A percentile compares a stretch with the other conserved stretches of the same genome.
Evolutionary conservation across 2,329 filamentous ascomycete species (phyloP).

Genomic region (Phaeophleospora eucalypticola): DNA sequence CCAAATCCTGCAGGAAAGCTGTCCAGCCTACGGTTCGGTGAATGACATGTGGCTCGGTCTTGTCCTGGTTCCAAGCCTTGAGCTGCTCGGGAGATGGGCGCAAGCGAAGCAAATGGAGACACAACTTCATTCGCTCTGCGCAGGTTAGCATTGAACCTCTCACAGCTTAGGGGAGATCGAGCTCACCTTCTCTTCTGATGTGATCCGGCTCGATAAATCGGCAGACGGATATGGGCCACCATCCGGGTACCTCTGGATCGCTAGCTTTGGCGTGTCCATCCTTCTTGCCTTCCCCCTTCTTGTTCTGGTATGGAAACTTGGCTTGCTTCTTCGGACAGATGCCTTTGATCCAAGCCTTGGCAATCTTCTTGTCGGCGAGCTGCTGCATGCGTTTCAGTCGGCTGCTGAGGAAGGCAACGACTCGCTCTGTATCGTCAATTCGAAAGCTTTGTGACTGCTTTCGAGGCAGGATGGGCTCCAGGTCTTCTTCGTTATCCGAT

Average conservation of each 20-base stretch:
- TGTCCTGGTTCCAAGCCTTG: conserved; percentile 26
- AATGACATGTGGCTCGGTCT: conserved; percentile 19
- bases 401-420: conserved; percentile 12
- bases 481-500: conserved; percentile 2
- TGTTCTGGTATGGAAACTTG: conserved; percentile 65
- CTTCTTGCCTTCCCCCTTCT: conserved; percentile 52
- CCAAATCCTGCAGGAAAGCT: conserved; percentile 26
- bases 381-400: conserved; percentile 56
- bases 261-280: neutral
- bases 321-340: conserved; percentile 76
- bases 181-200: conserved; percentile 60
- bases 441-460: conserved; percentile 11
- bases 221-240: conserved; percentile 44
- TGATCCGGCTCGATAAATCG: conserved; percentile 72
- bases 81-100: conserved; percentile 27
- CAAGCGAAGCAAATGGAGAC: conserved; percentile 30
- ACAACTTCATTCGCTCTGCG: conserved; percentile 28
- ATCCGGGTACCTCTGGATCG: conserved; percentile 26
- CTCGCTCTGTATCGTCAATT: conserved; percentile 14
- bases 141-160: conserved; percentile 9
- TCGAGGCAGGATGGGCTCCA: neutral
- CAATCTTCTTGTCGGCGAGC: conserved; percentile 65
- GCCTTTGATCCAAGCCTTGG: conserved; percentile 71
- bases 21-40: conserved; percentile 29
- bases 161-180: neutral